These are phyloP conservation scores for Hypoxylon sp. DNA, from an alignment of 2,329 filamentous ascomycete species.

Conservation along the genomic window DNA sequence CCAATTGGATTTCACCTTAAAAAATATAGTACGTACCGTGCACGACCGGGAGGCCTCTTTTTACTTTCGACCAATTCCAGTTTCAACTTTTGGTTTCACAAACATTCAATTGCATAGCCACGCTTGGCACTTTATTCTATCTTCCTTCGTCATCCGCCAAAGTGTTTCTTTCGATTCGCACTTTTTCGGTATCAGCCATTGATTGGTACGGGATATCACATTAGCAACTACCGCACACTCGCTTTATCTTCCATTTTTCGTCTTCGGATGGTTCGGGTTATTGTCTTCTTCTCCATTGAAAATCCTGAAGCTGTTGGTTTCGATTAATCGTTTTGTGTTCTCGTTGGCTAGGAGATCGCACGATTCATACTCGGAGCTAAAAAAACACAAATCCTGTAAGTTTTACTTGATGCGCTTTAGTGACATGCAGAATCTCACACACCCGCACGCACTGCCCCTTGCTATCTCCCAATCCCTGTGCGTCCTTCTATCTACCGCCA, in stretches of 20 bases:
- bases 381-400: no score
- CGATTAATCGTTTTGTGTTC: no score
- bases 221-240: conserved; percentile 1
- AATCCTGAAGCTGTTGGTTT: no score
- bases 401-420: no score
- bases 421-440: no score
- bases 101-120: conserved; percentile 37
- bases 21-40: no score
- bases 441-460: conserved; percentile 5
- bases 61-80: not conserved
- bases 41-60: conserved; percentile 24
- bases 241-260: conserved; percentile 2
- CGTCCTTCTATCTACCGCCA: conserved; percentile 30
- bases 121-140: conserved; percentile 32
- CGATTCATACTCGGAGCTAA: no score
- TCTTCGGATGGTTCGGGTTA: conserved; percentile 15
- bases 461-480: conserved; percentile 14
- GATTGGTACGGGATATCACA: conserved; percentile 14
- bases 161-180: no score
- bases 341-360: no score
- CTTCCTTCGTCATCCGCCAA: conserved; percentile 4
- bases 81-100: conserved; percentile 24
- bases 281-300: not conserved
- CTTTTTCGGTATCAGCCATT: conserved; percentile 4
- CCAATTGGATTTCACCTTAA: not conserved